Base-by-base conservation (phyloP, 2,329 filamentous ascomycete genomes). In the Claviceps humidiphila region DNA sequence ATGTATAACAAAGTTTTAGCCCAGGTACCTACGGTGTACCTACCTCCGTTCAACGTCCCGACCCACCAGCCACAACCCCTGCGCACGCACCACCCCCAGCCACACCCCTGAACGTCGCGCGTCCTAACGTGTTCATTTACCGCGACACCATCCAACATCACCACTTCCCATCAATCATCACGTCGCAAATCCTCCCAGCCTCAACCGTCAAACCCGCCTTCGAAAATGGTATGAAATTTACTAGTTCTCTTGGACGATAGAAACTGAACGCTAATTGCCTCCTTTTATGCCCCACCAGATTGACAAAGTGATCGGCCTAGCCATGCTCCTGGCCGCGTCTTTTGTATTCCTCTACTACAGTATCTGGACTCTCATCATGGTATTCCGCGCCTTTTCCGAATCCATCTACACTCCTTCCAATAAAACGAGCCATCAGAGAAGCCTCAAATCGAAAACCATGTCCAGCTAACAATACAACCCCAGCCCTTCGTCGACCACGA, bases 401-500 rank as follows among this genome's bases (percentile, higher is more conserved):
- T 47, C 44, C 42, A 38, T 53, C 47, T 47, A 38, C 47, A 30
- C 51, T 37, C 5, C 7, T 37, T 22, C 4, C 16, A n/a, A 26
- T 3, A 20, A 24, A 17, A 24, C 9, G 14, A 14, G 14, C 30
- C 30, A 34, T 34, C 30, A 34, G 9, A 9, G 30, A 34, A 34
- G 30, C 3, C 9, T 34, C 9, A 34, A 34, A 34, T 4, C 4
- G 20, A 7, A 22, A 13, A n/a, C 39, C 9, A 14, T 5, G 5
- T 3, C 17, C 14, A 30, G 17, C 46, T 39, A 39, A 47, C 11
- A 17, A 7, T 8, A 30, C n/a, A 4, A 40, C n/a, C 2, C 16
- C 60, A 98, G 93, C 93, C 93, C 67, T 98, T 98, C 70, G 93
- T 98, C 71, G 93, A 98, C 70, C 81, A 86, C 53, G 88, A 89